Percentiles rank a stretch among this genome's conserved stretches.
Evolutionary conservation across 495 filamentous ascomycete species (phyloP).

Genomic region (Penicillium angulare): DNA sequence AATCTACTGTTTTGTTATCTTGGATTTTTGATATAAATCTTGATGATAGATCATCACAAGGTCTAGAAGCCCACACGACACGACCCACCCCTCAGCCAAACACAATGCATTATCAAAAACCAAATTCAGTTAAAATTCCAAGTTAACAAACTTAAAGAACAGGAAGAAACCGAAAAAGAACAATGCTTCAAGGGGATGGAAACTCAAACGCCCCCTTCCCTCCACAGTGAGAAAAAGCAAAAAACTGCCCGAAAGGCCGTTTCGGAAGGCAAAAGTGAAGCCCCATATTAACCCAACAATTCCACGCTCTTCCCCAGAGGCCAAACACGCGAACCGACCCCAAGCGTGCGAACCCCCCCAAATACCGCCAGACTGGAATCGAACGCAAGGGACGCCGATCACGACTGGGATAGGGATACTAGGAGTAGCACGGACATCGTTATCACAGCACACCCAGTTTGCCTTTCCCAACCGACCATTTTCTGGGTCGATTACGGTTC

Average conservation of each 20-base stretch:
- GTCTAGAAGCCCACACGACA: no score
- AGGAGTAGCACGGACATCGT: background rate
- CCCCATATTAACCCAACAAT: background rate
- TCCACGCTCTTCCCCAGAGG: slow-evolving; percentile 11
- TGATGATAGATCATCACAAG: no score
- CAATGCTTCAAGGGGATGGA: no score
- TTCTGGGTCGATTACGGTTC: background rate
- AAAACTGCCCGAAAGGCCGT: background rate
- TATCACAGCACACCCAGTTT: background rate
- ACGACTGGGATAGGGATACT: slow-evolving; percentile 8
- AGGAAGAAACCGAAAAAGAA: no score
- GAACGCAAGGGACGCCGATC: slow-evolving; percentile 23
- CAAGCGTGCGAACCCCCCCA: slow-evolving; percentile 2
- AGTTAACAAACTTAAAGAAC: no score
- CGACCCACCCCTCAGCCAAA: no score
- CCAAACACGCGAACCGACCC: slow-evolving; percentile 7
- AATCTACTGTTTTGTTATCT: no score
- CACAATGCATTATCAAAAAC: no score
- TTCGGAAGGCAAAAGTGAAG: background rate
- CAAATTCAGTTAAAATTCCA: no score
- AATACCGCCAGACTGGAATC: slow-evolving; percentile 10
- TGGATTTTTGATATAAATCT: no score
- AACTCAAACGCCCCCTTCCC: no score
- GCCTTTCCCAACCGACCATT: no score
- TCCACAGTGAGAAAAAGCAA: background rate